A percentile compares a stretch with the other conserved stretches of the same genome.
Conservation (phyloP, 192 early-diverging fungal genomes). For the Coemansia pectinata region DNA sequence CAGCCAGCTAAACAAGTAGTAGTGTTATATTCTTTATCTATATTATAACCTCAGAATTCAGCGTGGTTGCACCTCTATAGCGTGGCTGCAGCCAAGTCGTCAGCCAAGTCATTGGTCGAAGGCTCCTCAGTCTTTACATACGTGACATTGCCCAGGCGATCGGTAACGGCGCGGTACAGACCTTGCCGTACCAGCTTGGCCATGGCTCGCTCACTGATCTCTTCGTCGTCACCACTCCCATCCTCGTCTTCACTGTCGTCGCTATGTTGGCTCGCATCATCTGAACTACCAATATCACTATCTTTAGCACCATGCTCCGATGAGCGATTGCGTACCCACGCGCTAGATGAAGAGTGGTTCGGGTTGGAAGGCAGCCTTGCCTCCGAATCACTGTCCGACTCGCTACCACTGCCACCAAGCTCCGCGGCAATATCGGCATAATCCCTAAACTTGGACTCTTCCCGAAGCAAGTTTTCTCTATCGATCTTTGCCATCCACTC, state of each 20-base stretch:
- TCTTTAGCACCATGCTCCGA: neutral
- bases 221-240: neutral
- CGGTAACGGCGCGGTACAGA: slow-evolving; percentile 26
- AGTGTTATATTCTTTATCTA: neutral
- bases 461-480: slow-evolving; percentile 59
- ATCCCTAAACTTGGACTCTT: slow-evolving; percentile 29
- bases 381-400: neutral
- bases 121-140: slow-evolving; percentile 21
- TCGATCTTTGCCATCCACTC: slow-evolving; percentile 79
- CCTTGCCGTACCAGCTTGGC: slow-evolving; percentile 43
- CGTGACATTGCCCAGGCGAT: slow-evolving; percentile 42
- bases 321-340: neutral
- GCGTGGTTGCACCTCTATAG: neutral
- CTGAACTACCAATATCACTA: slow-evolving; percentile 9
- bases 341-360: slow-evolving; percentile 8
- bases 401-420: neutral
- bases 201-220: slow-evolving; percentile 31
- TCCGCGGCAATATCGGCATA: slow-evolving; percentile 17
- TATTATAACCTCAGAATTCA: neutral
- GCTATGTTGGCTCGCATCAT: neutral
- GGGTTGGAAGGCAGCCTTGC: slow-evolving; percentile 7
- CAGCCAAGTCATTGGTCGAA: slow-evolving; percentile 6
- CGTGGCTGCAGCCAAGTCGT: neutral
- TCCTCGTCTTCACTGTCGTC: slow-evolving; percentile 22
- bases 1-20: neutral